phyloP scores from a whole-genome alignment of 768 basidiomycete genomes.

The Mycena leptocephala region DNA sequence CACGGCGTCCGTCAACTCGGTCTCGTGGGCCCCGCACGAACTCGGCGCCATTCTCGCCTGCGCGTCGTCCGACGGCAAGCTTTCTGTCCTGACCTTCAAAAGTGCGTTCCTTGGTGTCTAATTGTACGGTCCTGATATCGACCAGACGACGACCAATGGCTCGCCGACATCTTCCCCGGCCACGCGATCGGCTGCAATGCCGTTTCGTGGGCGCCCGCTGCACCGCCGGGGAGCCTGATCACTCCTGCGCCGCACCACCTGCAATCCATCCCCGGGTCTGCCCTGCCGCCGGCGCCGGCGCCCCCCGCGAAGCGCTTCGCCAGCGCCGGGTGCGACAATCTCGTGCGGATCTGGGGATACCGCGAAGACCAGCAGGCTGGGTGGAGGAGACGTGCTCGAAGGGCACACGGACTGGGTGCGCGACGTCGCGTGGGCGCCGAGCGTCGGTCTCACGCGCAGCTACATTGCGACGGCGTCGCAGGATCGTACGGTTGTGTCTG shows the following conservation, averaged over 20 bases:
- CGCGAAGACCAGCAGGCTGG: conserved; percentile 93
- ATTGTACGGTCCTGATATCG: not conserved
- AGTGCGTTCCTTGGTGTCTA: conserved; percentile 66
- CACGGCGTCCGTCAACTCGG: conserved; percentile 96
- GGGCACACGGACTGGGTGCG: conserved; percentile 98
- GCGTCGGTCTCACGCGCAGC: conserved; percentile 93
- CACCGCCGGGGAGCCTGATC: conserved; percentile 88
- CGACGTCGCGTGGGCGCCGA: conserved; percentile 99
- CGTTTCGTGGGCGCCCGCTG: conserved; percentile 97
- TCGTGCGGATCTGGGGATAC: conserved; percentile 95
- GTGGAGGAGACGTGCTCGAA: conserved; percentile 91
- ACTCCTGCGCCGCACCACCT: conserved; percentile 68
- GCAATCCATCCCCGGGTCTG: conserved; percentile 62
- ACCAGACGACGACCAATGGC: conserved; percentile 96
- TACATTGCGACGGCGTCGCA: conserved; percentile 98
- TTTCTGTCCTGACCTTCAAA: conserved; percentile 97
- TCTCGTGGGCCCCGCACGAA: conserved; percentile 99
- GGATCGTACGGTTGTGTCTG: conserved; percentile 94
- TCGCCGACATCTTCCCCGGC: conserved; percentile 94
- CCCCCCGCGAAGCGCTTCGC: conserved; percentile 93
- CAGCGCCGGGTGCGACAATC: conserved; percentile 96
- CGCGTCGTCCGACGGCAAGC: conserved; percentile 96
- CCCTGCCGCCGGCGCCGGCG: conserved; percentile 53
- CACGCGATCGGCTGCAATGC: conserved; percentile 98
- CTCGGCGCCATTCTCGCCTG: conserved; percentile 97